A percentile compares a stretch with the other conserved stretches of the same genome.
These are phyloP conservation scores for Teratosphaeria pseudoeucalypti DNA, from an alignment of 2,329 filamentous ascomycete genomes.

Conservation along the genomic window DNA sequence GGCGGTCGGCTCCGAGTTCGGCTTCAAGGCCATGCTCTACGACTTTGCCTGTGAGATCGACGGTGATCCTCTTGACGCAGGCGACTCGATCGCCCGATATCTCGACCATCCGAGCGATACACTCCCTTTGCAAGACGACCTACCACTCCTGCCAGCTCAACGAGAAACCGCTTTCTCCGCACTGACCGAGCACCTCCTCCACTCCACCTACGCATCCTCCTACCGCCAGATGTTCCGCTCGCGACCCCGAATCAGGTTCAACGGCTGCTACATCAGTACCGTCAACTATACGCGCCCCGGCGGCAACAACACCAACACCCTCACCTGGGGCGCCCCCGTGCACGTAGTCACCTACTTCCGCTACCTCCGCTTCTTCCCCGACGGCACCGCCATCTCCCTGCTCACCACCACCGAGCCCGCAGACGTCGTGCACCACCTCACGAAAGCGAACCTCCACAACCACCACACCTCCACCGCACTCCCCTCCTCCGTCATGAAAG, in stretches of 20 bases:
- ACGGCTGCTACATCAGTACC: slow-evolving; percentile 91
- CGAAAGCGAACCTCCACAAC: slow-evolving; percentile 52
- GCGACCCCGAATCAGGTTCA: slow-evolving; percentile 82
- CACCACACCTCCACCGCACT: slow-evolving; percentile 30
- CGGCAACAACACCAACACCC: slow-evolving; percentile 56
- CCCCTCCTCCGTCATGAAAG: slow-evolving; percentile 51
- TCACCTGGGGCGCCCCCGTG: slow-evolving; percentile 71
- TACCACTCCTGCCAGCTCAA: slow-evolving; percentile 10
- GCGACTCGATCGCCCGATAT: slow-evolving; percentile 14
- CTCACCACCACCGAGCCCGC: slow-evolving; percentile 70
- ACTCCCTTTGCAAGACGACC: slow-evolving; percentile 9
- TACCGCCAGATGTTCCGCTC: slow-evolving; percentile 63
- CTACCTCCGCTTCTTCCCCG: slow-evolving; percentile 88
- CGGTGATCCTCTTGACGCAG: slow-evolving; percentile 31
- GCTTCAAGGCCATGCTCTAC: slow-evolving; percentile 77
- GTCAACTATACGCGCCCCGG: slow-evolving; percentile 89
- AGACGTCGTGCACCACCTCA: slow-evolving; percentile 81
- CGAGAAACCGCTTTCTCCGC: slow-evolving; percentile 12
- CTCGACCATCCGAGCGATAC: slow-evolving; percentile 6
- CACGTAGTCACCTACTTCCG: slow-evolving; percentile 98
- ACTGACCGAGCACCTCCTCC: slow-evolving; percentile 19
- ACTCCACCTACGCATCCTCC: slow-evolving; percentile 22
- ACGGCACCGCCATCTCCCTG: slow-evolving; percentile 73
- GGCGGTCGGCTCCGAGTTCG: slow-evolving; percentile 59
- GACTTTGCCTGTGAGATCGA: slow-evolving; percentile 54